Conservation (phyloP, 345 rosid genomes). For the Crucihimalaya himalaica region DNA sequence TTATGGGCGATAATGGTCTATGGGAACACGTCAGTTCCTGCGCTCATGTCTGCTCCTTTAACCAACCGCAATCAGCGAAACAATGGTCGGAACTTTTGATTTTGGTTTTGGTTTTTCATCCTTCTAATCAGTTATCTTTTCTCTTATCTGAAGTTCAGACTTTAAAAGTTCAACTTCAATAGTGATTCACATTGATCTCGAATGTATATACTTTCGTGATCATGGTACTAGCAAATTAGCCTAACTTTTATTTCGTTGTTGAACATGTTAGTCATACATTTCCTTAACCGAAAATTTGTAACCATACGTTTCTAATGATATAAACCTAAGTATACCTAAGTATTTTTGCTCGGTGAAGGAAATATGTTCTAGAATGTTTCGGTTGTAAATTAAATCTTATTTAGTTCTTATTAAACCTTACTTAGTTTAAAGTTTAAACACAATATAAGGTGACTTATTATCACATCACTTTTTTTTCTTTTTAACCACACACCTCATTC, state of each 20-base stretch:
- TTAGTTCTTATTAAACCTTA: no score
- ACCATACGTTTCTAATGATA: not conserved
- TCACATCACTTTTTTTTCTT: not conserved
- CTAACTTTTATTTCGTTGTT: not conserved
- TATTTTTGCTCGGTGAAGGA: no score
- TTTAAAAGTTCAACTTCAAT: not conserved
- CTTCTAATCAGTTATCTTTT: not conserved
- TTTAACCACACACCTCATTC: not conserved
- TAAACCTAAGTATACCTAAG: not conserved
- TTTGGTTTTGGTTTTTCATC: not conserved
- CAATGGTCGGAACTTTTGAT: constrained; percentile 23
- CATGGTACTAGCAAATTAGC: not conserved
- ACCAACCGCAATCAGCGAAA: constrained; percentile 36
- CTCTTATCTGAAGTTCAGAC: not conserved
- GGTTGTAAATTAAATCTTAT: no score
- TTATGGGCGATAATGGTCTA: constrained; percentile 26
- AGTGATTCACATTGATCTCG: not conserved
- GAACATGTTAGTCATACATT: not conserved
- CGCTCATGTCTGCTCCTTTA: constrained; percentile 19
- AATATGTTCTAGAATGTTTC: no score
- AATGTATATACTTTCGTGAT: not conserved
- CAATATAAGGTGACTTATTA: not conserved
- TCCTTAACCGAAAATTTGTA: not conserved
- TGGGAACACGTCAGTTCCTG: constrained; percentile 22
- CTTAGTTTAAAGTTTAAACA: no score